Evolutionary conservation across 2,329 filamentous ascomycete genomes (phyloP), one percentile per base, ranked within the genome.

Genomic region (Diplodia mutila): DNA sequence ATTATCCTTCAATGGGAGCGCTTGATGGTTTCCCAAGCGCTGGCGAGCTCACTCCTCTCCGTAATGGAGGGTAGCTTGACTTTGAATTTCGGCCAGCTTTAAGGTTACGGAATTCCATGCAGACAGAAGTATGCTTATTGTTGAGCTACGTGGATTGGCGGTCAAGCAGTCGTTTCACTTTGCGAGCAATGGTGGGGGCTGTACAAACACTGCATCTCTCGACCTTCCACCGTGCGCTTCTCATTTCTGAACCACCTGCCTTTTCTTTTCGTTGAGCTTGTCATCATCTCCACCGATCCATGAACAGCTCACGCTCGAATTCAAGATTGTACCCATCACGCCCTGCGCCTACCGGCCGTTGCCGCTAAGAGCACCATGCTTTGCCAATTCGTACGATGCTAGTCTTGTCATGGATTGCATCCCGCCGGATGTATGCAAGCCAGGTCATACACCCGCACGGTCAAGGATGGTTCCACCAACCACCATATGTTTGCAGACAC

Each of bases 101-200:
- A 63, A 39, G 59, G 46, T 63, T 63, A 51, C 21, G 27, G 32
- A n/a, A 18, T 49, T 49, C n/a, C 57, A 61, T 49, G 23, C 39
- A 49, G 42, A 42, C 27, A 12, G 21, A 29, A 29, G 29, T 51
- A 63, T 51, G 59, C 59, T 63, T 63, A 51, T 63, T 48, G 39
- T 61, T 29, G 23, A n/a, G 32, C 55, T 46, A 18, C 29, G 55
- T 12, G 37, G 37, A n/a, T 1, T 11, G 23, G 8, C 18, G 18
- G 34, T 11, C 23, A 16, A 6, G 39, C 25, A 32, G 29, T 2
- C 7, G 29, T 32, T 32, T 32, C 29, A 32, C 29, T 7, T 6
- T 32, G 29, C 29, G 29, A 8, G 29, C 9, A 32, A 32, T 32
- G 29, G 29, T 32, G 29, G 29, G 29, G 29, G 29, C 29, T n/a